Evolutionary conservation across 192 early-diverging fungal species (phyloP).

Genomic region (Lunasporangiospora selenospora): DNA sequence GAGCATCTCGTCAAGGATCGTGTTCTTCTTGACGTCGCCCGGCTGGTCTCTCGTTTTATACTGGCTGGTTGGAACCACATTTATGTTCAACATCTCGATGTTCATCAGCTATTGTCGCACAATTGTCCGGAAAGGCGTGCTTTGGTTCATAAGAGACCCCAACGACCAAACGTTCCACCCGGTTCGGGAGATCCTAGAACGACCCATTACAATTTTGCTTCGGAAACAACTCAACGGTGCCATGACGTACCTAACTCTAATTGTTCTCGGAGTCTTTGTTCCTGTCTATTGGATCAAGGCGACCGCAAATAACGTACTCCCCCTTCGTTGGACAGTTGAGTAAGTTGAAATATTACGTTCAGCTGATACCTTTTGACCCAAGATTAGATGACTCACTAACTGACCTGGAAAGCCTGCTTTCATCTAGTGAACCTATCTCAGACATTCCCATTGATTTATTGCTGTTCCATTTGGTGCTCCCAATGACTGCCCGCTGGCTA

Average conservation of each 20-base stretch:
- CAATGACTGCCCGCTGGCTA: slow-evolving; percentile 64
- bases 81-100: slow-evolving; percentile 93
- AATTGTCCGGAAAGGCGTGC: slow-evolving; percentile 88
- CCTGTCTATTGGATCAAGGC: slow-evolving; percentile 47
- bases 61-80: slow-evolving; percentile 91
- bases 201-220: slow-evolving; percentile 75
- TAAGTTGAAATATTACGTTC: slow-evolving; percentile 43
- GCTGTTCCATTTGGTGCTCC: slow-evolving; percentile 77
- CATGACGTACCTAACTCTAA: slow-evolving; percentile 82
- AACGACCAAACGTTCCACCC: slow-evolving; percentile 94
- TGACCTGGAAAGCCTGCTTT: slow-evolving; percentile 12
- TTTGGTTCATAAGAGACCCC: slow-evolving; percentile 99
- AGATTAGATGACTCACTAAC: slow-evolving; percentile 18
- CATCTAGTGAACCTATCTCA: slow-evolving; percentile 65
- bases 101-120: slow-evolving; percentile 84
- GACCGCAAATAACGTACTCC: slow-evolving; percentile 53
- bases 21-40: slow-evolving; percentile 62
- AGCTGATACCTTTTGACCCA: background rate
- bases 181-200: slow-evolving; percentile 90
- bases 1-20: slow-evolving; percentile 58
- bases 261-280: slow-evolving; percentile 72
- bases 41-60: slow-evolving; percentile 74
- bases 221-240: slow-evolving; percentile 82
- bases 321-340: slow-evolving; percentile 70
- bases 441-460: slow-evolving; percentile 83